phyloP scores from a whole-genome alignment of 192 early-diverging fungal species.

The Gamsiella multidivaricata region DNA sequence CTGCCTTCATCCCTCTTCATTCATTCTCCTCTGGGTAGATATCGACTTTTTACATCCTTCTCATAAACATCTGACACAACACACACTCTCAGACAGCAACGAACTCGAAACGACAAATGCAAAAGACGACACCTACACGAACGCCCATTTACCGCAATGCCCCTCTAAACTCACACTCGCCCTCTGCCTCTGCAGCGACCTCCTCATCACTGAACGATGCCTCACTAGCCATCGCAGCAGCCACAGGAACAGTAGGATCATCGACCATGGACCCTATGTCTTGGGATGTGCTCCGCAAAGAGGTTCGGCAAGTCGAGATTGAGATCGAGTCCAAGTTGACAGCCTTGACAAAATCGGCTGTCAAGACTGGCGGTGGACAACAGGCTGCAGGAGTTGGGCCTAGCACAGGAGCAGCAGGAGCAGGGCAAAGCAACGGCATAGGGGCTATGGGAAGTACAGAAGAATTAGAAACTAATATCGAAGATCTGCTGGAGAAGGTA shows the following conservation, averaged over 20 bases:
- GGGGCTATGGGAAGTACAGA: slow-evolving; percentile 36
- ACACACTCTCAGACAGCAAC: neutral
- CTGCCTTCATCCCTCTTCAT: no score
- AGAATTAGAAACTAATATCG: slow-evolving; percentile 64
- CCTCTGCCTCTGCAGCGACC: neutral
- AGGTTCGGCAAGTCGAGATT: slow-evolving; percentile 77
- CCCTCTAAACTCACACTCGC: slow-evolving; percentile 39
- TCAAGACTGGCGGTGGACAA: slow-evolving; percentile 20
- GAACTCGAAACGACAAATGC: slow-evolving; percentile 14
- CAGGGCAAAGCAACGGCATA: neutral
- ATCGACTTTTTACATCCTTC: neutral
- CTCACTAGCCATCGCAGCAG: slow-evolving; percentile 35
- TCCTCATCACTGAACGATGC: slow-evolving; percentile 28
- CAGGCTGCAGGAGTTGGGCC: slow-evolving; percentile 21
- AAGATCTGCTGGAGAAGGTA: slow-evolving; percentile 75
- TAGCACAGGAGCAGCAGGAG: neutral
- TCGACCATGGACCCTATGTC: slow-evolving; percentile 10
- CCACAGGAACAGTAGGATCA: slow-evolving; percentile 19
- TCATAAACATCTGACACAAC: neutral
- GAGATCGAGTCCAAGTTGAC: slow-evolving; percentile 77
- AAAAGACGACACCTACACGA: slow-evolving; percentile 33
- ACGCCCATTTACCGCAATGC: slow-evolving; percentile 48
- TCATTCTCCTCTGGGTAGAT: no score
- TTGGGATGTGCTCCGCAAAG: slow-evolving; percentile 78
- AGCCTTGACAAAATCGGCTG: slow-evolving; percentile 61